Evolutionary conservation across 2,329 filamentous ascomycete genomes (phyloP).

Genomic region (Penicillium psychrosexuale): DNA sequence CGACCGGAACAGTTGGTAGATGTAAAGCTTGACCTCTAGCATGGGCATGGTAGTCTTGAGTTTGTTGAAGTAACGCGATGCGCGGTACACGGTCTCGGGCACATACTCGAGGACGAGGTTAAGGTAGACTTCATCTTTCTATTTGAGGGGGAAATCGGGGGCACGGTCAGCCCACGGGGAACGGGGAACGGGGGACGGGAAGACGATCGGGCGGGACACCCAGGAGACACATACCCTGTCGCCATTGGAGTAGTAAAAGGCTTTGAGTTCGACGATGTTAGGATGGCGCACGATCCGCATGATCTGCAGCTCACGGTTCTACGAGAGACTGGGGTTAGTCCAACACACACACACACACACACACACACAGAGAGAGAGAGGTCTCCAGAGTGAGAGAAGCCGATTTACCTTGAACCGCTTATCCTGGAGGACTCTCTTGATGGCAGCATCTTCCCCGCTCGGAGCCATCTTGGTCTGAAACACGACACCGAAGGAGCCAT

Average conservation of each 20-base stretch:
- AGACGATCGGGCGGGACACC: neutral
- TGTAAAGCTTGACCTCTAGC: conserved; percentile 98
- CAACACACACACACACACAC: neutral
- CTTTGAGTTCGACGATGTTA: conserved; percentile 98
- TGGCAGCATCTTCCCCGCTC: conserved; percentile 96
- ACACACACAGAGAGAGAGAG: neutral
- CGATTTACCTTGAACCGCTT: conserved; percentile 91
- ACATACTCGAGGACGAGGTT: conserved; percentile 98
- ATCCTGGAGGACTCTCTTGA: conserved; percentile 97
- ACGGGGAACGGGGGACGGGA: conserved; percentile 3
- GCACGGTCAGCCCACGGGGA: conserved; percentile 5
- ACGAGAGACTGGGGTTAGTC: conserved; percentile 32
- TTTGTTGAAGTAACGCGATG: conserved; percentile 99
- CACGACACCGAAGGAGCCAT: conserved; percentile 96
- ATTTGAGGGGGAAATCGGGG: conserved; percentile 4
- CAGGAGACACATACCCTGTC: conserved; percentile 69
- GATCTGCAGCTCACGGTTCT: conserved; percentile 99
- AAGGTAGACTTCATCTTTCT: conserved; percentile 98
- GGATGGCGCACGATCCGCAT: conserved; percentile 99
- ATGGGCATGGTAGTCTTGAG: conserved; percentile 99
- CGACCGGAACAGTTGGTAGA: conserved; percentile 97
- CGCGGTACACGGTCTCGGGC: conserved; percentile 95
- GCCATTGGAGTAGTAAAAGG: conserved; percentile 99
- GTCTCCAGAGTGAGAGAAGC: neutral
- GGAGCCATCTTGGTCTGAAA: conserved; percentile 98